Evolutionary conservation across 768 basidiomycete species (phyloP), one percentile per base, ranked within the genome.

Genomic region (Leccinum sublutescens): DNA sequence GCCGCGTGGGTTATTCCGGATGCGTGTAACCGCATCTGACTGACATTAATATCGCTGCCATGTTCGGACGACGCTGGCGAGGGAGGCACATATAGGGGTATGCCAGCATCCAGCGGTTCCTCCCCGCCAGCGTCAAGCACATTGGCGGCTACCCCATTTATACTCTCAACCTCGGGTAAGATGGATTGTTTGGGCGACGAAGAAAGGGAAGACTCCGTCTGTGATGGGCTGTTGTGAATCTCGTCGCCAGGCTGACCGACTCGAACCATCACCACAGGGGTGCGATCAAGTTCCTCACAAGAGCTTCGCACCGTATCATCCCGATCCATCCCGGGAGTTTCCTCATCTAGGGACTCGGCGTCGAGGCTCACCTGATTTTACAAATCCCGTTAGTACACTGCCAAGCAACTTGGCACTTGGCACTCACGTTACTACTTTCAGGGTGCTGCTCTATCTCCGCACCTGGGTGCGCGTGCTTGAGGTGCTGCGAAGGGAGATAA

Each of bases 41-140:
- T 64, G 2, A 15, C 19, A 47, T 43, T 11, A 5, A 11, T 43
- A n/a, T 61, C 27, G 52, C 71, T 73, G 9, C 66, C 71, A 17
- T 65, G 71, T 38, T 74, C 71, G 0, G 71, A 71, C 1, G 73
- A 69, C 2, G 71, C 63, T 3, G 65, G 66, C 0, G 66, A 73
- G 19, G 73, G 69, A 4, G 60, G 57, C 15, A 57, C 12, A 23
- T 53, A 58, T 33, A 47, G 57, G 31, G 29, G 47, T 33, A 7
- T 6, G 21, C 21, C 54, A 9, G 33, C 40, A n/a, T 57, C 56
- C 6, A 11, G 19, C 27, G 29, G 5, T 9, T 40, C 59, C n/a
- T 57, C 57, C 38, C 29, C 52, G 7, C 15, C 19, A 12, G n/a
- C 43, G 40, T 25, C 40, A 7, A 14, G 1, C 9, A 27, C 8